Evolutionary conservation across 345 rosid genomes (phyloP).

Genomic region (Salix suchowensis): DNA sequence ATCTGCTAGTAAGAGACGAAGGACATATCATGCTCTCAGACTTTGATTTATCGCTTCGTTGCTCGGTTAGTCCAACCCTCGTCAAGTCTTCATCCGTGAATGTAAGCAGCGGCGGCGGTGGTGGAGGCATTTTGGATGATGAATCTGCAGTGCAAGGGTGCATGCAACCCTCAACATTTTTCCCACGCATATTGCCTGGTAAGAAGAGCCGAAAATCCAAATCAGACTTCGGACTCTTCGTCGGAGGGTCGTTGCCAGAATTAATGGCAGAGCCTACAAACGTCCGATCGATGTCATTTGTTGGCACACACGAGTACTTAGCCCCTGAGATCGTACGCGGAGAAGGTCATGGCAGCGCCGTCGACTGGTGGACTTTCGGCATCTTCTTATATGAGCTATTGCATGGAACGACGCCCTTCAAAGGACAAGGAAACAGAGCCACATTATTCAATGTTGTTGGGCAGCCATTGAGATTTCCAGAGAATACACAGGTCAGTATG

Average conservation of each 20-base stretch:
- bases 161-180: constrained; percentile 65
- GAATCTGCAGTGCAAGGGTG: constrained; percentile 59
- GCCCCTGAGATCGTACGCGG: constrained; percentile 91
- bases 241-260: constrained; percentile 69
- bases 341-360: constrained; percentile 97
- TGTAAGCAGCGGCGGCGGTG: constrained; percentile 17
- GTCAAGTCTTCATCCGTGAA: constrained; percentile 78
- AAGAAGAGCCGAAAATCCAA: constrained; percentile 81
- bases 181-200: constrained; percentile 70
- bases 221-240: constrained; percentile 64
- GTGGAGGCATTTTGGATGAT: constrained; percentile 53
- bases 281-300: constrained; percentile 88
- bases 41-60: constrained; percentile 82
- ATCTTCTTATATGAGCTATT: constrained; percentile 80
- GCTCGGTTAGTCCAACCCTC: constrained; percentile 77
- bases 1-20: constrained; percentile 75
- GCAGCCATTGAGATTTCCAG: constrained; percentile 78
- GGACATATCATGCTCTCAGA: constrained; percentile 95
- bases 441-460: constrained; percentile 85
- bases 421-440: constrained; percentile 84
- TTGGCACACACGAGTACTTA: constrained; percentile 86
- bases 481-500: constrained; percentile 56
- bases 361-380: constrained; percentile 95
- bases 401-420: constrained; percentile 83
- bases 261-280: constrained; percentile 93